Conservation (phyloP, 1,284 basidiomycete genomes). For the Phlebopus sp. region DNA sequence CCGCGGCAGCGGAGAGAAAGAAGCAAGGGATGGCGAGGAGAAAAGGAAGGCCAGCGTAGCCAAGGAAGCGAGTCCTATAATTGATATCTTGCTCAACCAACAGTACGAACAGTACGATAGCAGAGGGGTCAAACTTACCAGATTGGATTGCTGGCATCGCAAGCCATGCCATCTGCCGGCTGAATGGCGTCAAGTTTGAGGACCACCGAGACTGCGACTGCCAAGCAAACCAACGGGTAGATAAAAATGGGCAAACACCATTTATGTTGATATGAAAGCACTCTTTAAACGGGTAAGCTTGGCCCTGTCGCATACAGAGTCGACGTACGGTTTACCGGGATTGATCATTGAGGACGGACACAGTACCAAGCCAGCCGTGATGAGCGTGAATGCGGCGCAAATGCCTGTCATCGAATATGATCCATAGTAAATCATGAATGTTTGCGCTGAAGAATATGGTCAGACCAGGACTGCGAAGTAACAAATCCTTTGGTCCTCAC, state of each 20-base stretch:
- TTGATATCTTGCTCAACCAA: too few species aligned
- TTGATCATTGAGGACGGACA: slow-evolving; percentile 43
- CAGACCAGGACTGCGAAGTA: background rate
- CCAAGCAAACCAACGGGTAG: slow-evolving; percentile 46
- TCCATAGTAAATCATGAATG: slow-evolving; percentile 43
- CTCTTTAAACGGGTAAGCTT: slow-evolving; percentile 23
- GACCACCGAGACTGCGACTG: slow-evolving; percentile 42
- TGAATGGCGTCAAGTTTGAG: slow-evolving; percentile 43
- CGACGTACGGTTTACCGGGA: slow-evolving; percentile 32
- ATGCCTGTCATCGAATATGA: slow-evolving; percentile 50
- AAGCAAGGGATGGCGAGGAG: slow-evolving; percentile 52
- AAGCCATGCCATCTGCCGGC: slow-evolving; percentile 50
- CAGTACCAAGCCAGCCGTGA: slow-evolving; percentile 44
- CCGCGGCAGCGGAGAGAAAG: slow-evolving; percentile 44
- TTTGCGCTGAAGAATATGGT: slow-evolving; percentile 40
- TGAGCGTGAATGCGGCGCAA: slow-evolving; percentile 48
- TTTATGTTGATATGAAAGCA: slow-evolving; percentile 40
- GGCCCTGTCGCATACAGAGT: background rate
- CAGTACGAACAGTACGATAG: background rate
- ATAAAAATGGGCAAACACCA: slow-evolving; percentile 42
- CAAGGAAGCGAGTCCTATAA: slow-evolving; percentile 56
- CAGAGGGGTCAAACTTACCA: slow-evolving; percentile 40
- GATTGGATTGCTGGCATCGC: slow-evolving; percentile 52
- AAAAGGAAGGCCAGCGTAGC: slow-evolving; percentile 57
- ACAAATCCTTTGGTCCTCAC: slow-evolving; percentile 32